Evolutionary conservation across 257 asterid species (phyloP), one percentile per base, ranked within the genome.

Genomic region (Marsdenia floribunda): DNA sequence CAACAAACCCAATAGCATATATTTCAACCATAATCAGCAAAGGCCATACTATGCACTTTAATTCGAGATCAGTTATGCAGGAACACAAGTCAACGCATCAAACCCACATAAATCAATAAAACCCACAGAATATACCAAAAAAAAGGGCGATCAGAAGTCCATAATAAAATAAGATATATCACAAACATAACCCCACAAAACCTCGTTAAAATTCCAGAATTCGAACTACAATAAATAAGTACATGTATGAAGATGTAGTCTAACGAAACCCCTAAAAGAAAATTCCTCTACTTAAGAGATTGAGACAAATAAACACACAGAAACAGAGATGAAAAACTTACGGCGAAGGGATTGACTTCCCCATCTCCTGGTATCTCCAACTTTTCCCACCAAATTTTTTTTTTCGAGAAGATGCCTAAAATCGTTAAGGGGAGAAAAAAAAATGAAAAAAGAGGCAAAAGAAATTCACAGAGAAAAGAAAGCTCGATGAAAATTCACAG

Each of bases 351-450:
- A 73, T 78, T 80, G 69, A 83, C 82, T 71, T 97, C 97, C 47
- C 74, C 90, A 33, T 81, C 87, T 64, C 81, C 87, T 76, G 76
- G 82, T 66, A 74, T 65, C 82, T 65, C 84, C 85, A 86, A 82
- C 85, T 80, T 95, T 85, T 92, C 97, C 99, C 98, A 92, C 71
- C 91, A 84, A 96, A 95, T 90, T 57, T 84, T 81, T 50, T 70
- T 4, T 33, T 67, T 22, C 66, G 69, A 70, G 53, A 70, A 19
- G 53, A 60, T 37, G 40, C 49, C 71, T 12, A 35, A 67, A 73
- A 70, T 54, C 61, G 26, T n/a, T 16, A 75, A 38, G n/a, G n/a
- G n/a, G n/a, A n/a, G n/a, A n/a, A n/a, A n/a, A n/a, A n/a, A n/a
- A n/a, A n/a, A n/a, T n/a, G n/a, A n/a, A n/a, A n/a, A 16, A 40